Evolutionary conservation across 371 early-diverging fungal genomes (phyloP).

Genomic region (Syncephalastrum sp.): DNA sequence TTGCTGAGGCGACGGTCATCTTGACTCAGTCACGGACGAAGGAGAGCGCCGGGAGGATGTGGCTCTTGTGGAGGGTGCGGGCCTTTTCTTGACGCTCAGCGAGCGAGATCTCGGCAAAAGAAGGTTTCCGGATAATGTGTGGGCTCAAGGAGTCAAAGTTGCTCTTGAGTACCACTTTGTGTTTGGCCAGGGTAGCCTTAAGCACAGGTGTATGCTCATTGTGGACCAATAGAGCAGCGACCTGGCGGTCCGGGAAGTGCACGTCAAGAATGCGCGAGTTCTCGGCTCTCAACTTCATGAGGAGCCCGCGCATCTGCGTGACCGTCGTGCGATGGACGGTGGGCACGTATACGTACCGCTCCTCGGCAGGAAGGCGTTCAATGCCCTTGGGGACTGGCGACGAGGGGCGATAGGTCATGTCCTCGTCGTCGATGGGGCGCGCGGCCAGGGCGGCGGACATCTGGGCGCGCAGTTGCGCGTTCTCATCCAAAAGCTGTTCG

Average conservation of each 20-base stretch:
- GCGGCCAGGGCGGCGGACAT: not conserved
- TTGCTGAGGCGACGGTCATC: too few species aligned
- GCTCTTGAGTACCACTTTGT: not conserved
- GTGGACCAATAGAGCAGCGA: constrained; percentile 8
- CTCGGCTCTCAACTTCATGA: not conserved
- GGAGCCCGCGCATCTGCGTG: not conserved
- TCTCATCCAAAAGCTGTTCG: too few species aligned
- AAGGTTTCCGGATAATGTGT: constrained; percentile 4
- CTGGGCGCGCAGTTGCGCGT: not conserved
- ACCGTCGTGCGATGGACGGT: constrained; percentile 1
- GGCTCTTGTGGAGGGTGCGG: too few species aligned
- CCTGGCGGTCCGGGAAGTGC: constrained; percentile 9
- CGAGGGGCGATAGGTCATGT: too few species aligned
- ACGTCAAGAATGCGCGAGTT: constrained; percentile 7
- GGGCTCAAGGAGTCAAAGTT: constrained; percentile 13
- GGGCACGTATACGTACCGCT: not conserved
- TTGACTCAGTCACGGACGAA: constrained; percentile 7
- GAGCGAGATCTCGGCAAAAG: too few species aligned
- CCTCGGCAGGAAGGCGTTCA: not conserved
- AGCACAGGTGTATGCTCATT: constrained; percentile 7
- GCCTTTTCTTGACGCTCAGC: too few species aligned
- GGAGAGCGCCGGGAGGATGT: not conserved
- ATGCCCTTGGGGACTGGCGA: too few species aligned
- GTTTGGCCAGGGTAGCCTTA: not conserved
- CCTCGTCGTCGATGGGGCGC: not conserved